Evolutionary conservation across 352 stramenopile genomes (phyloP).

Genomic region (Globisporangium spinosum): DNA sequence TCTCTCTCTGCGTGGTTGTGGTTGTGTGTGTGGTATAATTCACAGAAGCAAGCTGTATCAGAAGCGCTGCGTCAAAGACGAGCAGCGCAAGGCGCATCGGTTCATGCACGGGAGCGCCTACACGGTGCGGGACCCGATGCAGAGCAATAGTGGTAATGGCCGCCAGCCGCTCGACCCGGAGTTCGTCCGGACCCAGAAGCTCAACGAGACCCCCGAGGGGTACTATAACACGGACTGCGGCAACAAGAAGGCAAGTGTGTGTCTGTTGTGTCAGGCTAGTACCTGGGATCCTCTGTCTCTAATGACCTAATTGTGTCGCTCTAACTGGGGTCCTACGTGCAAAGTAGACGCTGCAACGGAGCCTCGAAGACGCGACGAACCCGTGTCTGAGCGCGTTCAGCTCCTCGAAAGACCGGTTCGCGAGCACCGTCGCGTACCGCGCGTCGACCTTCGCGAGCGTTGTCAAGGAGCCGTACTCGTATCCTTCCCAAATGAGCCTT

Average conservation of each 20-base stretch:
- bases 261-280: not conserved
- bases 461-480: slow-evolving; percentile 62
- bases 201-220: slow-evolving; percentile 50
- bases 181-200: slow-evolving; percentile 30
- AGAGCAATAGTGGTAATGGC: slow-evolving; percentile 6
- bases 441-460: slow-evolving; percentile 66
- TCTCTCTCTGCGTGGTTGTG: not conserved
- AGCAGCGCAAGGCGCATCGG: slow-evolving; percentile 51
- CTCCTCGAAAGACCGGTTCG: slow-evolving; percentile 63
- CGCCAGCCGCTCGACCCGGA: slow-evolving; percentile 53
- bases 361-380: slow-evolving; percentile 44
- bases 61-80: slow-evolving; percentile 60
- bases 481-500: slow-evolving; percentile 11
- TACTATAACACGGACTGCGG: slow-evolving; percentile 67
- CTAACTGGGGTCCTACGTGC: not conserved
- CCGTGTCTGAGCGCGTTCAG: slow-evolving; percentile 52
- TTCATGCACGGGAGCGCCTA: slow-evolving; percentile 42
- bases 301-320: not conserved
- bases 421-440: slow-evolving; percentile 60
- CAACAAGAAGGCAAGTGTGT: slow-evolving; percentile 38
- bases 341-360: slow-evolving; percentile 38
- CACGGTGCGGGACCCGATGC: slow-evolving; percentile 28
- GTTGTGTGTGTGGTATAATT: not conserved
- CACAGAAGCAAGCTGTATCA: slow-evolving; percentile 63
- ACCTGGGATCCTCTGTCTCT: not conserved